Evolutionary conservation across 2,329 filamentous ascomycete genomes (phyloP), one percentile per base, ranked within the genome.

Genomic region (Fusarium austroafricanum): DNA sequence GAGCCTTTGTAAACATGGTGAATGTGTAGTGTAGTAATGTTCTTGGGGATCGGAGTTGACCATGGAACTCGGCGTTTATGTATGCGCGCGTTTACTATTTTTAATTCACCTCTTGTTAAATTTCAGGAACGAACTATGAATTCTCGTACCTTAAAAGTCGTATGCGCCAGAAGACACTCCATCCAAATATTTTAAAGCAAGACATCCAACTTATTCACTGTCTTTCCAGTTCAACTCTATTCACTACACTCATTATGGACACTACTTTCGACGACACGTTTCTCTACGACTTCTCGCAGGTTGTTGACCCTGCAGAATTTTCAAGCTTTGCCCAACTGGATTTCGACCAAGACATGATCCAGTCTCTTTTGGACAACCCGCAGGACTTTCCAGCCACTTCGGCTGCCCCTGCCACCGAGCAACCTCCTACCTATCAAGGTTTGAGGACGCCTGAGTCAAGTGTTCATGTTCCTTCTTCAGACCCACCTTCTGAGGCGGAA

Each of bases 261-360:
- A 35, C 54, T n/a, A 43, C 37, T 31, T 53, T 53, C 14, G 42
- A 56, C 29, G 39, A 51, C 20, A 15, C 38, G 14, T 29, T 46
- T 18, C 54, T 56, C 39, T 56, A 50, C 20, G 45, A 56, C 38
- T 56, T 56, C 39, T 56, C 54, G 17, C 29, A 56, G 31, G 38
- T 42, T 28, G 38, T 51, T 21, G 45, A 49, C 15, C 45, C 37
- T 26, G 37, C 14, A 7, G 54, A 56, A 6, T 56, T 50, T 17
- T 31, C 38, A 6, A 43, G 44, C 38, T 45, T 56, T 14, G 39
- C 45, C 18, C 39, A 35, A 21, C 10, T 56, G 9, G 54, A 56
- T 26, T 50, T 56, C 18, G 23, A 56, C 15, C 29, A 47, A 17
- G 18, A 47, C n/a, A 8, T 29, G 12, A 18, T 47, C n/a, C 44